Base-by-base conservation (phyloP, 225 moss, liverwort and hornwort species). In the Takakia lepidozioides region DNA sequence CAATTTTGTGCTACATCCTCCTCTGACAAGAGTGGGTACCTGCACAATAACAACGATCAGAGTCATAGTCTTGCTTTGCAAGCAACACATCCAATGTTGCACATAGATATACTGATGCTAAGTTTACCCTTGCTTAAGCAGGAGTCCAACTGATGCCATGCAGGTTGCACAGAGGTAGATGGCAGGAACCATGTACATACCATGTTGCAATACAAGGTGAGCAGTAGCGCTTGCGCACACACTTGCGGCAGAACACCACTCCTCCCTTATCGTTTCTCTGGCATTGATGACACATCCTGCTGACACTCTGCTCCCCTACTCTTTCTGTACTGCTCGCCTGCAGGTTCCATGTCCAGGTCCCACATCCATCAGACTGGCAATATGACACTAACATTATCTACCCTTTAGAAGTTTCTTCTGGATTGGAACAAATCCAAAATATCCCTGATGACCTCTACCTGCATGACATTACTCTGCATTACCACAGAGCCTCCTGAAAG, bases 241-340 rank as follows among this genome's bases (percentile, higher is more conserved):
- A 93, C 19, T 71, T 83, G 37, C 35, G 51, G 63, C 93, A 93
- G 57, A 62, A 78, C 30, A 88, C 54, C 27, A 88, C 78, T 19
- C 69, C 65, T 0, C 68, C 65, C 42, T 93, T 93, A 38, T 93
- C 93, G 59, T 72, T 86, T 44, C 88, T 55, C 36, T 88, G 88
- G 46, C 93, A 88, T 44, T 93, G 93, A 49, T 93, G 93, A 54
- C 93, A 93, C 93, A 88, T 93, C 43, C 86, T 72, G 41, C 75
- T 83, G 3, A 58, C 71, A 64, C 4, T 28, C 47, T 55, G 62
- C 23, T 38, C 51, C 51, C 65, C 56, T 49, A 75, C 75, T 46
- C 59, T 59, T 43, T 81, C 74, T 7, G 56, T 21, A 29, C 30
- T 36, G 46, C 46, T 58, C 54, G 25, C 54, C 41, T 50, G 61